These are phyloP conservation scores for Yamadazyma membranifaciens DNA, from an alignment of 1,139 yeast species.

Conservation along the genomic window DNA sequence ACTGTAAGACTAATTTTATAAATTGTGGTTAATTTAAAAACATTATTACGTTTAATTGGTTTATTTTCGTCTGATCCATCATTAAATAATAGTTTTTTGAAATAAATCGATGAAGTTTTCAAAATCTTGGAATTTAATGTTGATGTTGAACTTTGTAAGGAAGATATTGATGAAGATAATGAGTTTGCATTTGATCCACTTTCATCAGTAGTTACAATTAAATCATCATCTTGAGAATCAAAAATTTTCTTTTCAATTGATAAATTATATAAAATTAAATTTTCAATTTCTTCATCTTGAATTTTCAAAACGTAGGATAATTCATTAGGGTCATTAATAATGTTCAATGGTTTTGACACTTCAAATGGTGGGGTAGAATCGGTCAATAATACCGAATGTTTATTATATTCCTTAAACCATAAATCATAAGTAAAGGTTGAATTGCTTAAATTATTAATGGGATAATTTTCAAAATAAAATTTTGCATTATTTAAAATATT, in stretches of 20 bases:
- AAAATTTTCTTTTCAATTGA: constrained; percentile 20
- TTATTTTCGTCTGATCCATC: constrained; percentile 9
- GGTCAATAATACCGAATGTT: constrained; percentile 24
- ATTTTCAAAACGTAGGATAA: constrained; percentile 18
- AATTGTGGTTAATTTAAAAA: constrained; percentile 17
- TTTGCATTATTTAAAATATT: constrained; percentile 37
- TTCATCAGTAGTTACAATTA: constrained; percentile 15
- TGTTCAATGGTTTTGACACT: background rate
- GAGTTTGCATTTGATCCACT: constrained; percentile 25
- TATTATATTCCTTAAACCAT: constrained; percentile 37
- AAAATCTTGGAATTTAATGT: constrained; percentile 29
- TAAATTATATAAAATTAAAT: constrained; percentile 22
- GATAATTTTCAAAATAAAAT: constrained; percentile 26
- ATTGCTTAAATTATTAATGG: constrained; percentile 25
- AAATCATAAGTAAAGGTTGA: constrained; percentile 25
- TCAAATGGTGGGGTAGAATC: constrained; percentile 18
- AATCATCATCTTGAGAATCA: constrained; percentile 21
- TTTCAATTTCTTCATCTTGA: constrained; percentile 35
- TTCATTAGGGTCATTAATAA: constrained; percentile 8
- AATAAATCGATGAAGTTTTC: constrained; percentile 30
- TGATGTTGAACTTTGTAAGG: constrained; percentile 33
- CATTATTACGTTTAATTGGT: constrained; percentile 9
- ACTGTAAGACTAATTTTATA: constrained; percentile 38
- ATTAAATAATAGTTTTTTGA: constrained; percentile 29
- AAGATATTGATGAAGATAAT: constrained; percentile 38